phyloP scores from a whole-genome alignment of 73 alveolate genomes.

The Paraurostyla sp. region DNA sequence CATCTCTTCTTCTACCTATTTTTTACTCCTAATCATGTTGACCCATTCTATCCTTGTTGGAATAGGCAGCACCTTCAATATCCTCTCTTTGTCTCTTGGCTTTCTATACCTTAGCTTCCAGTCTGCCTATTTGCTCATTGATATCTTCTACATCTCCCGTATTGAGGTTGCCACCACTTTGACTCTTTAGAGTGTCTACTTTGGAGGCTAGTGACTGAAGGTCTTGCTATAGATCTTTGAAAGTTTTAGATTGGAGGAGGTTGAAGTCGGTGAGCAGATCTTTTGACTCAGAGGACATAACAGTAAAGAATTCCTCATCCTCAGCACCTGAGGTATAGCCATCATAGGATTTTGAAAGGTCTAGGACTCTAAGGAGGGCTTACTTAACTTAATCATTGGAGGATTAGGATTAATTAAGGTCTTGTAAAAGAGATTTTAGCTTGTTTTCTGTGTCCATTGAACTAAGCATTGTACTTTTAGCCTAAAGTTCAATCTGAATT shows the following conservation, averaged over 20 bases:
- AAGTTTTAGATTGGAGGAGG: neutral
- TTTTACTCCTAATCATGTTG: conserved; percentile 25
- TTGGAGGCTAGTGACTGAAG: neutral
- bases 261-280: conserved; percentile 4
- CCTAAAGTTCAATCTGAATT: neutral
- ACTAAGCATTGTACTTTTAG: neutral
- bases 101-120: neutral
- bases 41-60: neutral
- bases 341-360: conserved; percentile 10
- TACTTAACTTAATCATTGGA: neutral
- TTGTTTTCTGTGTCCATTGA: conserved; percentile 28
- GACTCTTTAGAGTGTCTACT: neutral
- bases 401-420: neutral
- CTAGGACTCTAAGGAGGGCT: neutral
- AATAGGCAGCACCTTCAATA: neutral
- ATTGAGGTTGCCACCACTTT: neutral
- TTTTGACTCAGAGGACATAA: neutral
- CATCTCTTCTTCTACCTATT: conserved; percentile 3
- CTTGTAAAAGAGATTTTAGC: neutral
- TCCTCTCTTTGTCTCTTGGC: neutral
- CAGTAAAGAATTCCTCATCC: conserved; percentile 41
- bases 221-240: neutral
- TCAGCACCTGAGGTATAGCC: conserved; percentile 56
- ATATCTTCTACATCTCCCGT: conserved; percentile 16
- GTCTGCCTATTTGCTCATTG: conserved; percentile 17